Conservation (phyloP, 805 yeast species). For the Teunomyces atbi region DNA sequence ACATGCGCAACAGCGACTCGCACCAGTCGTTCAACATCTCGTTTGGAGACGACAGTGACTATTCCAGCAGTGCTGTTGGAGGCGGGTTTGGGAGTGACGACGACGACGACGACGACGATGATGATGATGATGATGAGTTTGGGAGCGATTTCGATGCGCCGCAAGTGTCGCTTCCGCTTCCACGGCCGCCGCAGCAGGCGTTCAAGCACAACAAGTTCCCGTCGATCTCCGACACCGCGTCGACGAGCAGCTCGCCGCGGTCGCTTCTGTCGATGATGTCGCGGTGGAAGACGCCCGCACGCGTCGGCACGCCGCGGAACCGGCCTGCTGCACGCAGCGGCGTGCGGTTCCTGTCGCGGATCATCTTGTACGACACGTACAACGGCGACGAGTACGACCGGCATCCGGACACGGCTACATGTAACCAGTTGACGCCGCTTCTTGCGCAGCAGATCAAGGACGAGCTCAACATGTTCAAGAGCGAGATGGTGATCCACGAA, state of each 20-base stretch:
- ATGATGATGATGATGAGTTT: constrained; percentile 24
- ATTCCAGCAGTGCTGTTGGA: constrained; percentile 32
- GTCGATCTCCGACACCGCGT: constrained; percentile 24
- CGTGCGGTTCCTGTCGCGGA: constrained; percentile 75
- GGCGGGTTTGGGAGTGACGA: constrained; percentile 32
- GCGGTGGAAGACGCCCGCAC: constrained; percentile 23
- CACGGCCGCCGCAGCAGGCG: constrained; percentile 17
- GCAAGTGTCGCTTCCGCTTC: background rate
- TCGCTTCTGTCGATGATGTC: constrained; percentile 32
- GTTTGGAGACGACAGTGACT: constrained; percentile 29
- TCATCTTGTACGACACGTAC: constrained; percentile 82
- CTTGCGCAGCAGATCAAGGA: constrained; percentile 83
- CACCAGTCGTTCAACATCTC: constrained; percentile 43
- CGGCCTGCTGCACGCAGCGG: constrained; percentile 12
- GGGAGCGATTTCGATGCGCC: constrained; percentile 20
- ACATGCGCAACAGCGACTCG: constrained; percentile 34
- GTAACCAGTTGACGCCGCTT: constrained; percentile 84
- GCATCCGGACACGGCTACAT: constrained; percentile 88
- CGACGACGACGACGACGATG: constrained; percentile 8
- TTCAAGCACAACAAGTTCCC: constrained; percentile 33
- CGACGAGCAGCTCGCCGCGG: constrained; percentile 28
- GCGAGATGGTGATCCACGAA: constrained; percentile 80
- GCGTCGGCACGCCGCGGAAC: background rate
- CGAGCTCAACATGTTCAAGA: constrained; percentile 77
- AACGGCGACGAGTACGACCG: constrained; percentile 84